Evolutionary conservation across 192 early-diverging fungal species (phyloP).

Genomic region (Entophlyctis luteolus): DNA sequence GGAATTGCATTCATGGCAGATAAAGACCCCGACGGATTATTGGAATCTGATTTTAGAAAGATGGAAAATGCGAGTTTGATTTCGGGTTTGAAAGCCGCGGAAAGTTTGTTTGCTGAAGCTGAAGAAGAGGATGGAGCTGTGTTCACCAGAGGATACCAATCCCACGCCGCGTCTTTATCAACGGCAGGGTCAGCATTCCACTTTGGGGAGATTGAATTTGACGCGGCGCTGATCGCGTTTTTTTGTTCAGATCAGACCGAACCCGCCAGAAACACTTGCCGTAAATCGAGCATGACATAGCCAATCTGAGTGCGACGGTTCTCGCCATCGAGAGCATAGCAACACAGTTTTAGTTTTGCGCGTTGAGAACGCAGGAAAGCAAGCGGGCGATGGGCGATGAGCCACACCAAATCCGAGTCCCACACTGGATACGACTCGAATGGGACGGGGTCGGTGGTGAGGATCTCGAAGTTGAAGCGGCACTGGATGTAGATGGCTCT

Average conservation of each 20-base stretch:
- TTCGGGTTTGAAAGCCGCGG: slow-evolving; percentile 44
- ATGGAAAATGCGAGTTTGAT: slow-evolving; percentile 53
- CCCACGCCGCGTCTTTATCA: slow-evolving; percentile 15
- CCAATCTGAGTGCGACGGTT: slow-evolving; percentile 41
- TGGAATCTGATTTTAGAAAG: too few species aligned
- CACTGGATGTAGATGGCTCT: slow-evolving; percentile 50
- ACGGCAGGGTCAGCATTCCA: slow-evolving; percentile 8
- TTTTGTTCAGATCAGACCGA: neutral
- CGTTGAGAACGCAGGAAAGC: slow-evolving; percentile 13
- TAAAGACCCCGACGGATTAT: too few species aligned
- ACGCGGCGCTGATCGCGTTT: neutral
- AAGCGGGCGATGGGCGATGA: slow-evolving; percentile 16
- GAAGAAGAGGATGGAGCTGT: neutral
- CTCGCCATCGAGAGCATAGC: slow-evolving; percentile 35
- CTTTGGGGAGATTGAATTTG: neutral
- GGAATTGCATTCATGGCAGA: too few species aligned
- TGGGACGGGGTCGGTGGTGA: slow-evolving; percentile 51
- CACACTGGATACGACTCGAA: slow-evolving; percentile 42
- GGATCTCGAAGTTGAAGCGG: slow-evolving; percentile 62
- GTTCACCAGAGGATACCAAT: slow-evolving; percentile 49
- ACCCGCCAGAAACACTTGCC: slow-evolving; percentile 29
- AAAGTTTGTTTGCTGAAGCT: slow-evolving; percentile 7
- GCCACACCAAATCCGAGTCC: slow-evolving; percentile 63
- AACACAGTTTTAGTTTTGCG: slow-evolving; percentile 45
- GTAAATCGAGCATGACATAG: slow-evolving; percentile 55